These are phyloP conservation scores for Pyronema omphalodes DNA, from an alignment of 495 filamentous ascomycete species.

Conservation along the genomic window DNA sequence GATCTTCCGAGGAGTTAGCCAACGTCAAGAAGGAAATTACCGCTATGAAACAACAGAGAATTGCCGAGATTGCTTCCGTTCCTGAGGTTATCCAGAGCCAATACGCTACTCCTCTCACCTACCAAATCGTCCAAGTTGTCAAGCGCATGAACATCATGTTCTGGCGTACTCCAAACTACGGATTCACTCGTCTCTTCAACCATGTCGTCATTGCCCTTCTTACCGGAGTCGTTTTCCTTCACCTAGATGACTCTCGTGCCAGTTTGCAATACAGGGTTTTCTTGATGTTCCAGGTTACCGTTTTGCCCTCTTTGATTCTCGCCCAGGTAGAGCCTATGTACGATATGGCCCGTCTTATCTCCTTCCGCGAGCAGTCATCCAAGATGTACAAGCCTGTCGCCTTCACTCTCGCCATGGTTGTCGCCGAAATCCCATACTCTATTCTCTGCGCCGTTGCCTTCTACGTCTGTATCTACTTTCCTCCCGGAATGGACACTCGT, in stretches of 20 bases:
- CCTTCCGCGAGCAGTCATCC: slow-evolving; percentile 54
- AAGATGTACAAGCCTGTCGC: slow-evolving; percentile 63
- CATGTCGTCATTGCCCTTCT: slow-evolving; percentile 54
- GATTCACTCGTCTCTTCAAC: slow-evolving; percentile 60
- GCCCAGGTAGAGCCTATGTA: slow-evolving; percentile 64
- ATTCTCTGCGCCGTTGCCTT: slow-evolving; percentile 55
- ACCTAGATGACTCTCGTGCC: slow-evolving; percentile 46
- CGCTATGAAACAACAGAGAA: slow-evolving; percentile 43
- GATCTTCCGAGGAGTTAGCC: slow-evolving; percentile 48
- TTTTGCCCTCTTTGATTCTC: slow-evolving; percentile 57
- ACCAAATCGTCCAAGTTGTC: slow-evolving; percentile 50
- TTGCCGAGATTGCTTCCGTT: slow-evolving; percentile 28
- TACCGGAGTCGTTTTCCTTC: slow-evolving; percentile 53
- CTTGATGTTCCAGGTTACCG: slow-evolving; percentile 64
- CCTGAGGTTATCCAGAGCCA: slow-evolving; percentile 37
- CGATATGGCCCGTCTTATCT: slow-evolving; percentile 50
- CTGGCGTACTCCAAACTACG: slow-evolving; percentile 60
- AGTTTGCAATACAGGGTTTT: slow-evolving; percentile 66
- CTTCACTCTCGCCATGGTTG: slow-evolving; percentile 49
- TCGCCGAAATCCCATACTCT: slow-evolving; percentile 61
- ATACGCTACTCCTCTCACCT: slow-evolving; percentile 54
- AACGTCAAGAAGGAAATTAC: slow-evolving; percentile 46
- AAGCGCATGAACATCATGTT: slow-evolving; percentile 45
- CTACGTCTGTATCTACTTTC: slow-evolving; percentile 60
- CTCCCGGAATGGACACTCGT: slow-evolving; percentile 40